Percentiles rank a stretch among this genome's conserved stretches.
These are phyloP conservation scores for Epichloe festucae DNA, from an alignment of 2,329 filamentous ascomycete genomes.

Conservation along the genomic window DNA sequence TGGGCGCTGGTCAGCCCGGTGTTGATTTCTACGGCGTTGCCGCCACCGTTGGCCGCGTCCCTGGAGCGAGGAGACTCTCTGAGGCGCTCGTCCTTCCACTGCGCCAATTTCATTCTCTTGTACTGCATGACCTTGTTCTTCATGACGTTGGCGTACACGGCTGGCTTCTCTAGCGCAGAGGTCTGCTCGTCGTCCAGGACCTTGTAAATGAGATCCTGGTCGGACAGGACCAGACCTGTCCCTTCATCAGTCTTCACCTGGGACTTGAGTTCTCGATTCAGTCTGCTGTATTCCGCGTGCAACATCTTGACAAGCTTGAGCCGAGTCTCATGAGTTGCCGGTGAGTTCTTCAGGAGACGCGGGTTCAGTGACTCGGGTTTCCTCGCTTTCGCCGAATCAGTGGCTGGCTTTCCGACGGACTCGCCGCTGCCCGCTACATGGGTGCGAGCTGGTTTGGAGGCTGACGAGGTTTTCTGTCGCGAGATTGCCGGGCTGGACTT, in stretches of 20 bases:
- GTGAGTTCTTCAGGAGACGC: constrained; percentile 45
- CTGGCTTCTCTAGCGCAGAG: constrained; percentile 49
- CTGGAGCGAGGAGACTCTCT: constrained; percentile 12
- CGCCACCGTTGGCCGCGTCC: constrained; percentile 12
- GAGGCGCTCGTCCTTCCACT: constrained; percentile 55
- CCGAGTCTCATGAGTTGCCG: constrained; percentile 43
- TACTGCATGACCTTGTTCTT: constrained; percentile 67
- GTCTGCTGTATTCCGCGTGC: constrained; percentile 50
- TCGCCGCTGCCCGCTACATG: background rate
- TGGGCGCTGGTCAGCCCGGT: constrained; percentile 57
- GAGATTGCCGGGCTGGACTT: background rate
- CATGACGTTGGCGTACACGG: constrained; percentile 72
- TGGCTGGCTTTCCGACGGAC: background rate
- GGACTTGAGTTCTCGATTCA: constrained; percentile 51
- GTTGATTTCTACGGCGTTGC: constrained; percentile 39
- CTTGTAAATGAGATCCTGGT: constrained; percentile 54
- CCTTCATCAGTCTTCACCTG: constrained; percentile 30
- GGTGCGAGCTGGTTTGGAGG: background rate
- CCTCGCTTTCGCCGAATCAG: background rate
- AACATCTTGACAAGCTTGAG: constrained; percentile 47
- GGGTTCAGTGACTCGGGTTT: constrained; percentile 50
- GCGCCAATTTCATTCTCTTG: constrained; percentile 57
- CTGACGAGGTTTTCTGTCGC: background rate
- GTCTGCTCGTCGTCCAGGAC: constrained; percentile 70
- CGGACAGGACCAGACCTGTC: constrained; percentile 38